Conservation (phyloP, 495 filamentous ascomycete species). For the Aspergillus heteromorphus region DNA sequence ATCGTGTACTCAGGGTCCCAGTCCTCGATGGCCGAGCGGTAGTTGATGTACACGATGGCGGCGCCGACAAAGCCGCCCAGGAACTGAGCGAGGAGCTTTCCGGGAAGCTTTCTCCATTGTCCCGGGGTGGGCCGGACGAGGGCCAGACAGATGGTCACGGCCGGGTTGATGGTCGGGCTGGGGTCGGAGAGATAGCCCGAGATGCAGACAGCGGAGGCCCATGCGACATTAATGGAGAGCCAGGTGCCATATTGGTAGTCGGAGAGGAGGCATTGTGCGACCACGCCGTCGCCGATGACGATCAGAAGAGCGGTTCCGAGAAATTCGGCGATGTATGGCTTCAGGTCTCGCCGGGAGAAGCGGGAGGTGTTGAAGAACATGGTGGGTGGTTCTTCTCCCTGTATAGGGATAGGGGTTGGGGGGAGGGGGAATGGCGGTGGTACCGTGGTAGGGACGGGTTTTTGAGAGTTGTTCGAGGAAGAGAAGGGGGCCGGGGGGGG, state of each 20-base stretch:
- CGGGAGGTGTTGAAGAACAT: constrained; percentile 7
- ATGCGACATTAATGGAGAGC: constrained; percentile 34
- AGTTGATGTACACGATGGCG: constrained; percentile 31
- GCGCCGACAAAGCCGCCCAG: constrained; percentile 32
- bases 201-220: constrained; percentile 30
- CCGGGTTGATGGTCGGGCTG: constrained; percentile 30
- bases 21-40: constrained; percentile 28
- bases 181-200: constrained; percentile 27
- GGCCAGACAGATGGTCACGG: constrained; percentile 24
- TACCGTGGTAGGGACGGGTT: not conserved
- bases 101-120: constrained; percentile 28
- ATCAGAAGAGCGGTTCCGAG: constrained; percentile 31
- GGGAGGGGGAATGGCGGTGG: not conserved
- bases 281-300: constrained; percentile 33
- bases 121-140: constrained; percentile 25
- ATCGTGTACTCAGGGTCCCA: constrained; percentile 38
- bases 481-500: not conserved
- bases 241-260: constrained; percentile 36
- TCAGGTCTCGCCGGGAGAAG: constrained; percentile 25
- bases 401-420: not conserved
- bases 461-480: not conserved
- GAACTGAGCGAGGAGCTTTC: constrained; percentile 28
- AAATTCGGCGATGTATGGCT: constrained; percentile 32
- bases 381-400: not conserved
- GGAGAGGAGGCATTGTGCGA: constrained; percentile 31